These are phyloP conservation scores for Phialophora verrucosa DNA, from an alignment of 2,329 filamentous ascomycete genomes.

Conservation along the genomic window DNA sequence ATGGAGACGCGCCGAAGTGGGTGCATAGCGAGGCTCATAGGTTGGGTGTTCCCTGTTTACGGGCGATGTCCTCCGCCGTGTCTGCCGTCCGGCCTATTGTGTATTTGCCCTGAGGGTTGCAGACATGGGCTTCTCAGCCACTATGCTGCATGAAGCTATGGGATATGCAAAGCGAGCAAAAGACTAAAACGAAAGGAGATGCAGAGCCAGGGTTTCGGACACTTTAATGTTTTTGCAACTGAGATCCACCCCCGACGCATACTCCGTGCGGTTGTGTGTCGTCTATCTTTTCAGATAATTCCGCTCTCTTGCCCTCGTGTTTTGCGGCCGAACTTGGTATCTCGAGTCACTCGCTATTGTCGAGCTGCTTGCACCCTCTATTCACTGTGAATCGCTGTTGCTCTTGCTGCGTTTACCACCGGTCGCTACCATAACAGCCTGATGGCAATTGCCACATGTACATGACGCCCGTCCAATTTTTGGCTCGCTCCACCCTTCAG, in stretches of 20 bases:
- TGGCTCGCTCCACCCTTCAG: slow-evolving; percentile 12
- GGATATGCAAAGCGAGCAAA: background rate
- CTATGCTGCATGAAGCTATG: slow-evolving; percentile 1
- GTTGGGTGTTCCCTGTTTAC: background rate
- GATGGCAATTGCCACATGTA: slow-evolving; percentile 20
- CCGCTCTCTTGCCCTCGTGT: slow-evolving; percentile 7
- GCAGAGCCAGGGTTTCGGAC: slow-evolving; percentile 8
- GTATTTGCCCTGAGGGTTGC: background rate
- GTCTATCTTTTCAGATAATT: slow-evolving; percentile 8
- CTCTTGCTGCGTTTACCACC: slow-evolving; percentile 6
- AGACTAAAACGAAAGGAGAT: background rate
- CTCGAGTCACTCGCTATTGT: slow-evolving; percentile 33
- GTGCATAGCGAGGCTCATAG: background rate
- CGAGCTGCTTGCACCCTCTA: slow-evolving; percentile 20
- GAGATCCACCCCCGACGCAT: background rate
- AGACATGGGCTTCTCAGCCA: background rate
- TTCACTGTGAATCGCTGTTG: slow-evolving; percentile 7
- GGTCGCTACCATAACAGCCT: slow-evolving; percentile 18
- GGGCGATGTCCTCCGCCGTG: background rate
- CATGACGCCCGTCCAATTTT: slow-evolving; percentile 23
- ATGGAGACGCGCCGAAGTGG: background rate
- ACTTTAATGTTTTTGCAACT: background rate
- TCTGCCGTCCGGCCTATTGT: background rate
- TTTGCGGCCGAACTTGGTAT: background rate
- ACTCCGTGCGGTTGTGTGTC: background rate